Base-by-base conservation (phyloP, 2,329 filamentous ascomycete genomes). In the Cladobotryum protrusum region DNA sequence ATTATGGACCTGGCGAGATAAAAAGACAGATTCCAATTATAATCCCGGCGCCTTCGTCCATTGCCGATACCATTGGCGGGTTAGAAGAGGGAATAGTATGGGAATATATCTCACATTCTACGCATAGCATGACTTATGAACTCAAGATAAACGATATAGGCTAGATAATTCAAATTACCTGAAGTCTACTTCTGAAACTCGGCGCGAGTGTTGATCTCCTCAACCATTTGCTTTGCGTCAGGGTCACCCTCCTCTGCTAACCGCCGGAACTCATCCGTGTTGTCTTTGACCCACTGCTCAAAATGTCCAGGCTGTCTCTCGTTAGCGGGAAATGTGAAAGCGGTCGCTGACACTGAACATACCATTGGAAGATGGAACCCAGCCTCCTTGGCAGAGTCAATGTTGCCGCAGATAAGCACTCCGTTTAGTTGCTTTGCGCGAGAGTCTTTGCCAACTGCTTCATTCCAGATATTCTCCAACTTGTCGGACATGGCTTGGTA, bases 401-500 rank as follows among this genome's bases (percentile, higher is more conserved):
- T 18, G 11, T 48, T 35, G 33, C 49, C 46, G 33, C 44, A 37
- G 17, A 52, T 49, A 12, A 52, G 48, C 29, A 52, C 29, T 3
- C 41, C 41, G 13, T 41, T 43, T 3, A 52, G 41, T n/a, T 49
- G 45, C 29, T 48, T 39, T 33, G 39, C 18, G 33, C 41, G 43
- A 9, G 45, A 44, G 11, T 41, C 46, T 11, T n/a, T 48, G 4
- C 49, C 49, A 12, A 52, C 49, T 6, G 41, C 41, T 11, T 48
- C 45, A 14, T 48, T 49, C 49, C 49, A 52, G 33, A 52, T 40
- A 1, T 35, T 15, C 35, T 52, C 49, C 18, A 52, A 35, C 41
- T 52, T 52, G n/a, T 52, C 49, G 6, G 46, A 35, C 41, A 52
- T 52, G 49, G 39, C 49, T n/a, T 52, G 39, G 12, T 48, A 41